Conservation (phyloP, 2,329 filamentous ascomycete species). For the Colletotrichum somersetense region DNA sequence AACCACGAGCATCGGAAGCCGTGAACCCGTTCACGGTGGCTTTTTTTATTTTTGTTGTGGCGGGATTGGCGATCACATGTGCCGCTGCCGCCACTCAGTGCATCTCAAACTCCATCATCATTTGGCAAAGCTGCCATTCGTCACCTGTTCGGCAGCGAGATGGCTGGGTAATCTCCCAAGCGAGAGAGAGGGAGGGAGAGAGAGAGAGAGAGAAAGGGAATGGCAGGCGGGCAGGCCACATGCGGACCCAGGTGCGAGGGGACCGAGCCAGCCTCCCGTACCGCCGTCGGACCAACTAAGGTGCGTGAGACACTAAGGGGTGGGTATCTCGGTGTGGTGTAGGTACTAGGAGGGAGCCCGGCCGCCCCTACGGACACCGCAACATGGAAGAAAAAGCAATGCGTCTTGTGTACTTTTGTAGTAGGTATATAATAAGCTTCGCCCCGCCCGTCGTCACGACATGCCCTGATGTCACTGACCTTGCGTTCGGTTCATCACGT, state of each 20-base stretch:
- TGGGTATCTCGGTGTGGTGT: too few relatives aligned
- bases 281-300: slow-evolving; percentile 10
- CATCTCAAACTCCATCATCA: slow-evolving; percentile 4
- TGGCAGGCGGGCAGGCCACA: neutral
- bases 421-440: slow-evolving; percentile 35
- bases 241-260: slow-evolving; percentile 3
- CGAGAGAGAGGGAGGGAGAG: neutral
- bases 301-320: slow-evolving; percentile 24
- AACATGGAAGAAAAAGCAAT: slow-evolving; percentile 27
- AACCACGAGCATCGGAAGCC: slow-evolving; percentile 11
- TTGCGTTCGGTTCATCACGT: slow-evolving; percentile 13
- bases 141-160: slow-evolving; percentile 17
- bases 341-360: neutral
- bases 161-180: slow-evolving; percentile 8
- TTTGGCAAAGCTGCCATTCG: slow-evolving; percentile 21
- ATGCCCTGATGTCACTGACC: slow-evolving; percentile 40
- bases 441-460: slow-evolving; percentile 35
- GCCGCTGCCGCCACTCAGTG: slow-evolving; percentile 22
- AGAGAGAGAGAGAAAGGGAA: too few relatives aligned
- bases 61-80: neutral
- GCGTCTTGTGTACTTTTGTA: slow-evolving; percentile 30
- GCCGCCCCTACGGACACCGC: slow-evolving; percentile 2
- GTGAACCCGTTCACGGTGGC: slow-evolving; percentile 7
- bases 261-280: slow-evolving; percentile 20
- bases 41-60: slow-evolving; percentile 7